Conservation (phyloP, 441 rosid species). For the Aleurites moluccanus region DNA sequence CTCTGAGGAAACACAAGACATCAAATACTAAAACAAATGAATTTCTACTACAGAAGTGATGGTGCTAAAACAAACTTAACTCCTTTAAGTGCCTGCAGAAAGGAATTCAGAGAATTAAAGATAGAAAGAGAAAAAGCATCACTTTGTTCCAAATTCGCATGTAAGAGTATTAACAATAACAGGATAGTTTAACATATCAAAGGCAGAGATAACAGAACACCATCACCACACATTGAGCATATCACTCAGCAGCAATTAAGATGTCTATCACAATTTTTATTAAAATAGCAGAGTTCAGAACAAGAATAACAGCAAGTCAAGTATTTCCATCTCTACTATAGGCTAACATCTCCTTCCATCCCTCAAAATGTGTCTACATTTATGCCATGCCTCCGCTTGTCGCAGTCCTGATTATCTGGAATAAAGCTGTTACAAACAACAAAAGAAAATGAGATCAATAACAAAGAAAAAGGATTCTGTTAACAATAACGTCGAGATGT, state of each 20-base stretch:
- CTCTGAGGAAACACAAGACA: too few species aligned
- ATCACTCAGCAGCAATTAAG: not conserved
- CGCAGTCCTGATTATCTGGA: constrained; percentile 95
- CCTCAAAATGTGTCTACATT: constrained; percentile 10
- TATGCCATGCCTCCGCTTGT: constrained; percentile 85
- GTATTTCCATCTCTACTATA: constrained; percentile 32
- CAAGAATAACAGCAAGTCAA: constrained; percentile 16
- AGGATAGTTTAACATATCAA: not conserved
- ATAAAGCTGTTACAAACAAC: constrained; percentile 57
- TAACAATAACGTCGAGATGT: not conserved
- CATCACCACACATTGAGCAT: not conserved
- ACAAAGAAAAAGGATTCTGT: not conserved
- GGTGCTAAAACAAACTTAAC: too few species aligned
- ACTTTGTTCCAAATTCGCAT: too few species aligned
- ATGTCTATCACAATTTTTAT: constrained; percentile 10
- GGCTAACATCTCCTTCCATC: constrained; percentile 18
- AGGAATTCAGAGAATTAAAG: too few species aligned
- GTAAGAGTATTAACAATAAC: too few species aligned
- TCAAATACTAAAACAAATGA: too few species aligned
- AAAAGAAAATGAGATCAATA: constrained; percentile 18
- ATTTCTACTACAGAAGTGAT: too few species aligned
- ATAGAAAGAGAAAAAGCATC: too few species aligned
- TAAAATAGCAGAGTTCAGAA: constrained; percentile 18
- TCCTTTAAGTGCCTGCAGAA: too few species aligned
- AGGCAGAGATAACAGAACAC: not conserved